Percentiles rank a stretch among this genome's conserved stretches.
phyloP scores from a whole-genome alignment of 2,329 filamentous ascomycete genomes.

The Hortaea werneckii region DNA sequence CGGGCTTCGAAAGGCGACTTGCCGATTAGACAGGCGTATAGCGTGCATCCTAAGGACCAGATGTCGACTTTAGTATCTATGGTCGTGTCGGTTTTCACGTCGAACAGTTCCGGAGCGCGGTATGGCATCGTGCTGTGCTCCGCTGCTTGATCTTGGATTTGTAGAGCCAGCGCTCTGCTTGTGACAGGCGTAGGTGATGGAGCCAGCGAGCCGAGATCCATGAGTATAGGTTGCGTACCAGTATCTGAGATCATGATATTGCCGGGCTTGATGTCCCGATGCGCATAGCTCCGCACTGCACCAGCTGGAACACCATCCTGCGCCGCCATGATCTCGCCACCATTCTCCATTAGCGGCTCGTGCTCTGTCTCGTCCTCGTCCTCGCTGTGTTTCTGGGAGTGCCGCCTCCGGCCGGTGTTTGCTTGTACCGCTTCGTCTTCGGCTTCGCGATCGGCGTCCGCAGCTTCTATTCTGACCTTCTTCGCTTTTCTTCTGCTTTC shows the following conservation, averaged over 20 bases:
- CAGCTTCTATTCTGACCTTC: conserved; percentile 45
- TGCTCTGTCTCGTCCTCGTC: conserved; percentile 64
- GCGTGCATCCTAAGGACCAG: conserved; percentile 94
- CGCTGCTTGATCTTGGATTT: conserved; percentile 86
- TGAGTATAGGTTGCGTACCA: conserved; percentile 79
- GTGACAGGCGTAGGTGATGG: conserved; percentile 83
- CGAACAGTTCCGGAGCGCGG: conserved; percentile 92
- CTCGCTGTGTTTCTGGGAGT: conserved; percentile 33
- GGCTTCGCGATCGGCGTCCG: conserved; percentile 41
- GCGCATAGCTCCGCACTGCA: conserved; percentile 70
- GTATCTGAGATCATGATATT: conserved; percentile 98
- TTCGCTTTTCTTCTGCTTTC: conserved; percentile 44
- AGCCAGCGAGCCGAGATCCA: conserved; percentile 90
- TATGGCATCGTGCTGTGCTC: conserved; percentile 99
- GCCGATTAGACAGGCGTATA: conserved; percentile 91
- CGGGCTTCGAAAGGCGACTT: conserved; percentile 96
- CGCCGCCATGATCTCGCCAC: conserved; percentile 56
- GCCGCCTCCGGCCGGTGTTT: conserved; percentile 32
- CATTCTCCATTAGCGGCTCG: conserved; percentile 64
- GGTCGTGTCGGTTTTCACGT: conserved; percentile 84
- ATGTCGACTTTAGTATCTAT: conserved; percentile 97
- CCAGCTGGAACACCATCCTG: conserved; percentile 60
- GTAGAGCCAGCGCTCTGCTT: conserved; percentile 77
- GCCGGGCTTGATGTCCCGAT: conserved; percentile 94
- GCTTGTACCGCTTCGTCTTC: conserved; percentile 38